Evolutionary conservation across 352 stramenopile species (phyloP).

Genomic region (Pythium phragmitis): DNA sequence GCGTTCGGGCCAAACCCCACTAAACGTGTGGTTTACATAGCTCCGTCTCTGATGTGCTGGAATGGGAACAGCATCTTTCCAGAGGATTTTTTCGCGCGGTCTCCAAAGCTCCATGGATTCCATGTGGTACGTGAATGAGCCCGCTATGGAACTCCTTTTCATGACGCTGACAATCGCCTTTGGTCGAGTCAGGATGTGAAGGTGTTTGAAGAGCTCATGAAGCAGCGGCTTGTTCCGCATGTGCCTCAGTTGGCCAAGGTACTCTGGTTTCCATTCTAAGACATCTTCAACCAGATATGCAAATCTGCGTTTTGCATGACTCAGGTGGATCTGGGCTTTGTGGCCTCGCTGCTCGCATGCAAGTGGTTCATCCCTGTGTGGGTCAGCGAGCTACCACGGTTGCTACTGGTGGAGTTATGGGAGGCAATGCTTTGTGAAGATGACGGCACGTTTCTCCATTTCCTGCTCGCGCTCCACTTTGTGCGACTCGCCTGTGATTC

Average conservation of each 20-base stretch:
- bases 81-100: slow-evolving; percentile 68
- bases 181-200: slow-evolving; percentile 48
- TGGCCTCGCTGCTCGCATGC: slow-evolving; percentile 64
- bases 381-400: slow-evolving; percentile 54
- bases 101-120: slow-evolving; percentile 70
- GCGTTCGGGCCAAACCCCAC: not conserved
- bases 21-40: not conserved
- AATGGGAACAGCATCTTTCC: slow-evolving; percentile 52
- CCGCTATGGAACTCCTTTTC: not conserved
- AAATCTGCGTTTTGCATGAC: too few species aligned
- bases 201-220: slow-evolving; percentile 52
- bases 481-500: slow-evolving; percentile 45
- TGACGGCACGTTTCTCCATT: slow-evolving; percentile 54
- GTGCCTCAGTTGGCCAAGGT: slow-evolving; percentile 51
- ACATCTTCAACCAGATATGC: too few species aligned
- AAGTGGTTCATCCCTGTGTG: slow-evolving; percentile 81
- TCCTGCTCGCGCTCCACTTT: slow-evolving; percentile 59
- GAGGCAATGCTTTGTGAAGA: slow-evolving; percentile 55
- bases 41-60: not conserved
- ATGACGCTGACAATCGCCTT: not conserved
- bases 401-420: slow-evolving; percentile 55
- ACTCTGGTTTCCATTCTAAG: not conserved
- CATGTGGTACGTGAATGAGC: slow-evolving; percentile 44
- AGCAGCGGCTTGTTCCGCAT: slow-evolving; percentile 49
- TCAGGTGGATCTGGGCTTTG: slow-evolving; percentile 52